Conservation (phyloP, 179 eudicot species). For the Drosera spatulata region DNA sequence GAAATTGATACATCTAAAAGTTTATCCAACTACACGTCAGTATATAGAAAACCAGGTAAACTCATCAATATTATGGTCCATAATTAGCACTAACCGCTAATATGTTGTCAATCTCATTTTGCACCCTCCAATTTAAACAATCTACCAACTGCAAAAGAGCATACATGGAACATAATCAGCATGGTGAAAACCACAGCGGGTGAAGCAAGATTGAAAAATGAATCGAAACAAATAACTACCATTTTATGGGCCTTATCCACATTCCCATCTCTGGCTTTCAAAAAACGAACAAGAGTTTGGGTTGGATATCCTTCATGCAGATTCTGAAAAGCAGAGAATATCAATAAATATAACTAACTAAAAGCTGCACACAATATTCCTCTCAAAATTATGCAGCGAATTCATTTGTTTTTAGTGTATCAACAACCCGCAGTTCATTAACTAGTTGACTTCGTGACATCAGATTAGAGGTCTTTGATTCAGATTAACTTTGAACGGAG, state of each 20-base stretch:
- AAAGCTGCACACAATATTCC: too few relatives aligned
- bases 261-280: conserved; percentile 88
- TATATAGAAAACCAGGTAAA: neutral
- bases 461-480: too few relatives aligned
- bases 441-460: too few relatives aligned
- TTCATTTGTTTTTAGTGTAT: too few relatives aligned
- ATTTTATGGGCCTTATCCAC: conserved; percentile 71
- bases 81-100: conserved; percentile 43
- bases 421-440: too few relatives aligned
- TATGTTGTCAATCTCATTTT: conserved; percentile 81
- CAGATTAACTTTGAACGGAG: too few relatives aligned
- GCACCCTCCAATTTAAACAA: conserved; percentile 80
- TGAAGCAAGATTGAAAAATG: too few relatives aligned
- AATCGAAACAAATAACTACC: conserved; percentile 21
- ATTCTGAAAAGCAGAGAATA: conserved; percentile 36
- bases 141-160: conserved; percentile 58
- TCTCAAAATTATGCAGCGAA: too few relatives aligned
- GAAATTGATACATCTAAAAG: neutral
- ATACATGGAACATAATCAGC: neutral
- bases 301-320: conserved; percentile 75
- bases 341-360: too few relatives aligned
- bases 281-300: conserved; percentile 53
- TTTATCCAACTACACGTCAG: too few relatives aligned
- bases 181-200: too few relatives aligned
- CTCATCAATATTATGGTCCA: neutral